Evolutionary conservation across 768 basidiomycete genomes (phyloP).

Genomic region (Psilocybe subaeruginosa): DNA sequence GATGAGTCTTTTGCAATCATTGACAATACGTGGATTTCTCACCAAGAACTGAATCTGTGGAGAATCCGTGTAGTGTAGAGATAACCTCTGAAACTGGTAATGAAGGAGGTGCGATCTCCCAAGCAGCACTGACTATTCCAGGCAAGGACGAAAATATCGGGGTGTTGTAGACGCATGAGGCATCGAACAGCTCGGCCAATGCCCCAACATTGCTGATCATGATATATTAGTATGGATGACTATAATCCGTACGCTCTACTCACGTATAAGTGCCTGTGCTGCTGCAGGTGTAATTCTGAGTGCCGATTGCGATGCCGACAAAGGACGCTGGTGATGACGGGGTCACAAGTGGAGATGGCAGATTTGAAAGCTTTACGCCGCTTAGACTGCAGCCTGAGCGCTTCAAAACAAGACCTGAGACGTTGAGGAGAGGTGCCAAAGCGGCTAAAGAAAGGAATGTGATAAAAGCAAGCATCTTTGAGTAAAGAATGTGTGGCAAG

Average conservation of each 20-base stretch:
- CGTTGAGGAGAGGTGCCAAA: slow-evolving; percentile 12
- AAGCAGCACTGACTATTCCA: slow-evolving; percentile 23
- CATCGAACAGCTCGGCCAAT: slow-evolving; percentile 57
- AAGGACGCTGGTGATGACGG: slow-evolving; percentile 38
- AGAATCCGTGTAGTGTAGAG: slow-evolving; percentile 11
- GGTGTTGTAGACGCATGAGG: slow-evolving; percentile 46
- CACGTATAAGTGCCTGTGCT: slow-evolving; percentile 49
- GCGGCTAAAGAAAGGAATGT: slow-evolving; percentile 18
- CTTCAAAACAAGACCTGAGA: slow-evolving; percentile 15
- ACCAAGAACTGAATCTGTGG: slow-evolving; percentile 33
- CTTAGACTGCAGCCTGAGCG: slow-evolving; percentile 28
- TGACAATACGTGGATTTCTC: neutral
- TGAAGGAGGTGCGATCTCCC: slow-evolving; percentile 22
- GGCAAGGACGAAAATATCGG: slow-evolving; percentile 30
- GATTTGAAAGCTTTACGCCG: slow-evolving; percentile 21
- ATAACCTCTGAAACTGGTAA: slow-evolving; percentile 22
- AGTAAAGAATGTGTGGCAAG: neutral
- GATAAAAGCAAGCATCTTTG: slow-evolving; percentile 19
- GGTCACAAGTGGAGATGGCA: slow-evolving; percentile 34
- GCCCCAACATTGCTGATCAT: slow-evolving; percentile 46
- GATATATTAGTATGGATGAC: neutral
- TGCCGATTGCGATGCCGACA: slow-evolving; percentile 50
- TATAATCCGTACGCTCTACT: slow-evolving; percentile 14
- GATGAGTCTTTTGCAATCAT: neutral
- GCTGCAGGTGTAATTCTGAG: slow-evolving; percentile 60